These are phyloP conservation scores for Medicago arabica DNA, from an alignment of 306 rosid genomes.

Conservation along the genomic window DNA sequence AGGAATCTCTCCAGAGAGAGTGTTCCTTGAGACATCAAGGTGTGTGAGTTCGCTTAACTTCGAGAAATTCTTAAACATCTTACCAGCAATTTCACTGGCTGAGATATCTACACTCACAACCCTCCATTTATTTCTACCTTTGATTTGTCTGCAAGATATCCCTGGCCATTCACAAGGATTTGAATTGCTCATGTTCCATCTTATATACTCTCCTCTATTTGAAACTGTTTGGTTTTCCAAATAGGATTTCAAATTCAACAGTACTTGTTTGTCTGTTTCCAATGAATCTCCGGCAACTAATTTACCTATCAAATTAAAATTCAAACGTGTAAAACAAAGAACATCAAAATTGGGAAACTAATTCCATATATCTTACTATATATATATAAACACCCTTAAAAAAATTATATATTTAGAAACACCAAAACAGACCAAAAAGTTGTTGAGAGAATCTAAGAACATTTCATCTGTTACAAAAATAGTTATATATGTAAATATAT, in stretches of 20 bases:
- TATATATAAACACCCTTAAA: no score
- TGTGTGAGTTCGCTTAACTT: constrained; percentile 61
- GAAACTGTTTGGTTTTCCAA: constrained; percentile 53
- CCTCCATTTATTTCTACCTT: constrained; percentile 21
- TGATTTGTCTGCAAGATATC: constrained; percentile 52
- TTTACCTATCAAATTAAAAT: constrained; percentile 43
- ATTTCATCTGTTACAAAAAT: no score
- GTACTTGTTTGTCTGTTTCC: constrained; percentile 58
- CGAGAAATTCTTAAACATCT: constrained; percentile 66
- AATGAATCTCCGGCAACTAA: constrained; percentile 59
- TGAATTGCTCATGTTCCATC: constrained; percentile 59
- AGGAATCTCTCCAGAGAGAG: constrained; percentile 60
- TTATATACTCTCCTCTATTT: constrained; percentile 60
- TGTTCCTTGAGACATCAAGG: constrained; percentile 80
- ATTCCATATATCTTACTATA: not conserved
- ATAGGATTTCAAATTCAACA: constrained; percentile 57
- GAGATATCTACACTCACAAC: constrained; percentile 65
- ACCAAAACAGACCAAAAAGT: no score
- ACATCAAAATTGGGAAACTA: constrained; percentile 41
- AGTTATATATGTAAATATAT: not conserved
- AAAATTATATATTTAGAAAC: no score
- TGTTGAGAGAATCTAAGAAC: no score
- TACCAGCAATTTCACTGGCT: constrained; percentile 49
- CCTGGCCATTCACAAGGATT: constrained; percentile 73
- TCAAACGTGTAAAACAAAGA: constrained; percentile 19